Conservation (phyloP, 148 eudicot genomes). For the Rhododendron williamsianum region DNA sequence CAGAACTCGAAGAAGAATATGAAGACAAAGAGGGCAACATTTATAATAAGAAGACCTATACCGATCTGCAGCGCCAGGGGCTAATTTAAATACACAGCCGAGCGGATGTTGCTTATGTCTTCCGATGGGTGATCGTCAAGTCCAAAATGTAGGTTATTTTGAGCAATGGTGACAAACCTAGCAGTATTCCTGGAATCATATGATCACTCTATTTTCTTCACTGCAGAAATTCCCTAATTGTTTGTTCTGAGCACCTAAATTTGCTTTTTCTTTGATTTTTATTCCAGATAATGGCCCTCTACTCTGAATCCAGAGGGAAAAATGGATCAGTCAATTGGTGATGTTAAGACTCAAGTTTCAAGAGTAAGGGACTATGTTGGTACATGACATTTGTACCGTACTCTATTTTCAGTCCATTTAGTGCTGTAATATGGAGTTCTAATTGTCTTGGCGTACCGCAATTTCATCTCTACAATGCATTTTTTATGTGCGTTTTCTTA, state of each 20-base stretch:
- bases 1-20: conserved; percentile 93
- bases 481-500: neutral
- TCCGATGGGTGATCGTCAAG: neutral
- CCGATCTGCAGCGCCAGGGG: conserved; percentile 94
- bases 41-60: conserved; percentile 82
- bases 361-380: neutral
- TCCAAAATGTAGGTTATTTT: neutral
- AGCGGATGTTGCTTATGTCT: neutral
- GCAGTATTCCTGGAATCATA: neutral
- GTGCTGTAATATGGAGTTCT: neutral
- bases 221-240: neutral
- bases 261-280: neutral
- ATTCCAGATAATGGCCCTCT: neutral
- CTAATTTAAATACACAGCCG: conserved; percentile 33
- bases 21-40: conserved; percentile 95
- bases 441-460: too few relatives aligned
- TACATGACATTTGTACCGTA: neutral
- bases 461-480: neutral
- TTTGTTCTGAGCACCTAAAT: neutral
- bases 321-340: neutral
- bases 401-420: neutral
- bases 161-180: neutral
- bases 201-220: neutral
- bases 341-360: neutral
- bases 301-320: neutral